A percentile compares a stretch with the other conserved stretches of the same genome.
Conservation (phyloP, 2,329 filamentous ascomycete genomes). For the Trematosphaeria pertusa region DNA sequence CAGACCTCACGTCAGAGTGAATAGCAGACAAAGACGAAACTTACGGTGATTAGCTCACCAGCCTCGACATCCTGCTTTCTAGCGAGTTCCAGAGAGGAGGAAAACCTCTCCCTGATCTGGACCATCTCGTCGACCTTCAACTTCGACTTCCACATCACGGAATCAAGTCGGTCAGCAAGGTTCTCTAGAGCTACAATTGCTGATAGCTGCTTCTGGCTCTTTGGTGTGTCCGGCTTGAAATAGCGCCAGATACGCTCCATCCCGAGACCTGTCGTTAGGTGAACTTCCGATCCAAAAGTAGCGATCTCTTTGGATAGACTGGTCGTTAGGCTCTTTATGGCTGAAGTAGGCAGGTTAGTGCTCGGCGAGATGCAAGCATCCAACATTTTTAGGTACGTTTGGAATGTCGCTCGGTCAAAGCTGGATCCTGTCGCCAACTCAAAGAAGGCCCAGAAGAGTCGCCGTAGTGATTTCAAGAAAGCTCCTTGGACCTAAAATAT, state of each 20-base stretch:
- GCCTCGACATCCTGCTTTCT: slow-evolving; percentile 38
- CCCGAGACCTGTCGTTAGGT: slow-evolving; percentile 74
- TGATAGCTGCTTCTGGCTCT: slow-evolving; percentile 45
- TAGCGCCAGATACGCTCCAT: slow-evolving; percentile 82
- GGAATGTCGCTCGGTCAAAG: slow-evolving; percentile 62
- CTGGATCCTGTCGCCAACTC: slow-evolving; percentile 48
- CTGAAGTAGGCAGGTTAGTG: slow-evolving; percentile 3
- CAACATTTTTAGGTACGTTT: slow-evolving; percentile 58
- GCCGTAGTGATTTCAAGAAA: slow-evolving; percentile 34
- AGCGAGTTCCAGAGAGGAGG: slow-evolving; percentile 41
- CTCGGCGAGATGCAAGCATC: slow-evolving; percentile 20
- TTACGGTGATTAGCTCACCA: slow-evolving; percentile 32
- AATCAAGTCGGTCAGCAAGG: slow-evolving; percentile 56
- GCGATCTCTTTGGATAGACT: slow-evolving; percentile 32
- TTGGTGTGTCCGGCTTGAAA: slow-evolving; percentile 68
- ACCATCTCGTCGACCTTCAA: slow-evolving; percentile 43
- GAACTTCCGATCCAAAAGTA: slow-evolving; percentile 72
- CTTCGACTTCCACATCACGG: slow-evolving; percentile 44
- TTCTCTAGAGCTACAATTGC: slow-evolving; percentile 52
- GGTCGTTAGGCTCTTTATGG: slow-evolving; percentile 37
- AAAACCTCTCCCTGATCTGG: slow-evolving; percentile 43
- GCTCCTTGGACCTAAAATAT: slow-evolving; percentile 8
- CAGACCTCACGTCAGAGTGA: slow-evolving; percentile 1
- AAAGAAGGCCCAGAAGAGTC: slow-evolving; percentile 59
- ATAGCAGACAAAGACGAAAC: slow-evolving; percentile 53